Base-by-base conservation (phyloP, 805 yeast genomes). In the Yarrowia divulgata region DNA sequence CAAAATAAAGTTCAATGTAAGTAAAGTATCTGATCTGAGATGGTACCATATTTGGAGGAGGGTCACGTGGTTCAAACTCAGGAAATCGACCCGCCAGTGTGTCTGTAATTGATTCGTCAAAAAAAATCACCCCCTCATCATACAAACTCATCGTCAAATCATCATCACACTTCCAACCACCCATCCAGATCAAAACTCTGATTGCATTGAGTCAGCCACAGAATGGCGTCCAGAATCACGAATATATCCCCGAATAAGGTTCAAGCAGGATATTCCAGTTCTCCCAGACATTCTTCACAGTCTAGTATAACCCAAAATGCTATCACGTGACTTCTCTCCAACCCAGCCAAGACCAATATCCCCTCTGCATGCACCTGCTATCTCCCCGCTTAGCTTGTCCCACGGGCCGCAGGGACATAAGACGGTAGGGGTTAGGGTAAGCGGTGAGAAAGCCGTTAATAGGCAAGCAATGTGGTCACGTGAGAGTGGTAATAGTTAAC, bases 401-500 rank as follows among this genome's bases (percentile, higher is more conserved):
- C 23, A 5, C 63, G 63, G 63, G 63, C 63, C 63, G 63, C 63
- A 19, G 60, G 58, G 57, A 52, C 57, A 52, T 34, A 5, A 8
- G n/a, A 16, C 39, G 39, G 37, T 10, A 4, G 16, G 10, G 45
- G 60, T 37, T 54, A 54, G 60, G 60, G 60, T 23, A 19, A 10
- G 16, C 2, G n/a, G 42, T 0, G 3, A 4, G n/a, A 8, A 29
- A 42, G 19, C 3, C 4, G 18, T 5, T 5, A 16, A 1, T 4
- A 7, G 19, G 45, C 19, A 9, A 13, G 18, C 3, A 7, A 9
- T 18, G 3, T 19, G 32, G 19, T 37, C 60, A 54, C 34, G 45
- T 19, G 43, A 19, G 18, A 1, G 7, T 5, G 5, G 32, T 40
- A 10, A 4, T 7, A 37, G 55, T 32, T 23, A 2, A 23, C 55